phyloP scores from a whole-genome alignment of 2,329 filamentous ascomycete genomes.

The Aspergillus neotritici region DNA sequence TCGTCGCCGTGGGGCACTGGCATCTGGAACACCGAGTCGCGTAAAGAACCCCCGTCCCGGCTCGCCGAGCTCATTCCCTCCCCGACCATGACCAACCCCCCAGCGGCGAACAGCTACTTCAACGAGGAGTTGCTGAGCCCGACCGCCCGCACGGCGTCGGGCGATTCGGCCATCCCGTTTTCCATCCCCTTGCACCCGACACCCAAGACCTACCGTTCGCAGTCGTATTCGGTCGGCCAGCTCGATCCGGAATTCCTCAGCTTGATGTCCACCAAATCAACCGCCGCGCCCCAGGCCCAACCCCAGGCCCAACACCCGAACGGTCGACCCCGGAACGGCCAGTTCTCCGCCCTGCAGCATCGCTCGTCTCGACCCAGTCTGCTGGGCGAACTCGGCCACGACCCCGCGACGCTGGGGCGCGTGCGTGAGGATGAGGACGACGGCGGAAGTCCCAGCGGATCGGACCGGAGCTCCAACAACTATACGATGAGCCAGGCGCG shows the following conservation, averaged over 20 bases:
- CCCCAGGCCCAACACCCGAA: slow-evolving; percentile 13
- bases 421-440: slow-evolving; percentile 48
- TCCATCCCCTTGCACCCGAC: slow-evolving; percentile 83
- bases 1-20: slow-evolving; percentile 67
- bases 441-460: slow-evolving; percentile 35
- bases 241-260: slow-evolving; percentile 60
- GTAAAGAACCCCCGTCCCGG: slow-evolving; percentile 70
- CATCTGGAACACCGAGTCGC: slow-evolving; percentile 72
- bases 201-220: slow-evolving; percentile 87
- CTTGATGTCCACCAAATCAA: slow-evolving; percentile 29
- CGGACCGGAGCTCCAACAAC: slow-evolving; percentile 34
- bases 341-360: slow-evolving; percentile 67
- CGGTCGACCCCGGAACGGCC: slow-evolving; percentile 36
- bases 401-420: slow-evolving; percentile 42
- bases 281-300: slow-evolving; percentile 10
- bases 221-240: slow-evolving; percentile 94
- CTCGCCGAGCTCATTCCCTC: slow-evolving; percentile 70
- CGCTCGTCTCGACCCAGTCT: slow-evolving; percentile 61
- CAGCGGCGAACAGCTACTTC: slow-evolving; percentile 46
- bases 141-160: slow-evolving; percentile 39
- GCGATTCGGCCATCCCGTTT: slow-evolving; percentile 66
- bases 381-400: slow-evolving; percentile 43
- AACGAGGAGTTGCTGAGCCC: slow-evolving; percentile 51
- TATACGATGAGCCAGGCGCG: slow-evolving; percentile 39
- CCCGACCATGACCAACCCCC: slow-evolving; percentile 58